phyloP scores from a whole-genome alignment of 2,329 filamentous ascomycete genomes.

The Penicillium sp. region DNA sequence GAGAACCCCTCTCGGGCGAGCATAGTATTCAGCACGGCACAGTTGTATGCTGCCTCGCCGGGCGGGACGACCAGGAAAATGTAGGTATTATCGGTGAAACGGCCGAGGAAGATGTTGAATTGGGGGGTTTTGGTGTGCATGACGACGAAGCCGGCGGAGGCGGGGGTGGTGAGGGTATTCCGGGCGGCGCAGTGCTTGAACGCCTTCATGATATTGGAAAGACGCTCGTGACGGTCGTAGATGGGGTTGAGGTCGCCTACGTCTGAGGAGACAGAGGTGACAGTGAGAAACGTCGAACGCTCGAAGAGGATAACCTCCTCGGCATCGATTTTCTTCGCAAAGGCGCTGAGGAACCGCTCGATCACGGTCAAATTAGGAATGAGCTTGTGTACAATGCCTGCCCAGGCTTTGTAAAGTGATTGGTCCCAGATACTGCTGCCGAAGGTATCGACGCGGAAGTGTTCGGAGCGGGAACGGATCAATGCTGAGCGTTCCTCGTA shows the following conservation, averaged over 20 bases:
- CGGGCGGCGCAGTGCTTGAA: conserved; percentile 78
- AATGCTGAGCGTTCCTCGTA: conserved; percentile 81
- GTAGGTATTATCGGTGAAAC: conserved; percentile 97
- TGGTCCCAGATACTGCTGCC: conserved; percentile 99
- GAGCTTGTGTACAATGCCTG: conserved; percentile 93
- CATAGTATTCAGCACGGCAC: conserved; percentile 85
- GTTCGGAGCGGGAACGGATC: conserved; percentile 73
- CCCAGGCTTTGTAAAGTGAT: conserved; percentile 97
- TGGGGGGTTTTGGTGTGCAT: conserved; percentile 55
- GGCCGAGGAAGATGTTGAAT: conserved; percentile 93
- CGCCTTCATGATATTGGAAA: conserved; percentile 97
- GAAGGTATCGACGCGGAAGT: conserved; percentile 80
- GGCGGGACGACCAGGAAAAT: conserved; percentile 89
- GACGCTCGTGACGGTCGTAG: conserved; percentile 87
- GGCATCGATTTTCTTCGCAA: conserved; percentile 84
- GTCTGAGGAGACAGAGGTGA: conserved; percentile 83
- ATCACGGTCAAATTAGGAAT: conserved; percentile 92
- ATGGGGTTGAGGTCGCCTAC: conserved; percentile 80
- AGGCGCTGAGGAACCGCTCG: conserved; percentile 77
- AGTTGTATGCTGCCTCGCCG: conserved; percentile 87
- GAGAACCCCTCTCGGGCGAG: conserved; percentile 81
- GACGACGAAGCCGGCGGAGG: conserved; percentile 46
- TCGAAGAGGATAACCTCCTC: conserved; percentile 95
- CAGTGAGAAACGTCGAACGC: conserved; percentile 90
- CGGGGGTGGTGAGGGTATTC: conserved; percentile 48